phyloP scores from a whole-genome alignment of 2,329 filamentous ascomycete genomes.

The Penicillium sp. region DNA sequence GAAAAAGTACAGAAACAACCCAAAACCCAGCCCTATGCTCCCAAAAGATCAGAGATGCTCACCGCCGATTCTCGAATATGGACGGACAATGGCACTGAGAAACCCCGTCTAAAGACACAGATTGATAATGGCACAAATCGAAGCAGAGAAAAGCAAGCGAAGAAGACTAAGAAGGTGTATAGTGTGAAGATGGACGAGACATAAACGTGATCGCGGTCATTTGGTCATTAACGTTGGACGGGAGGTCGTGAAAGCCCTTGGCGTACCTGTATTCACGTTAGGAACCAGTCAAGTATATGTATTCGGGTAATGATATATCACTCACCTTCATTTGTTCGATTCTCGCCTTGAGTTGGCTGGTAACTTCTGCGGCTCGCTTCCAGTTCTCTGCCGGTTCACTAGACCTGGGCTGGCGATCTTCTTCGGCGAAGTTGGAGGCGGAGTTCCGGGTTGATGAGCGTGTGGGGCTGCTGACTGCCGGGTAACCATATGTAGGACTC shows the following conservation, averaged over 20 bases:
- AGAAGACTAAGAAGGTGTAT: slow-evolving; percentile 11
- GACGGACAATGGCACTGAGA: slow-evolving; percentile 10
- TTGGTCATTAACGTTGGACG: slow-evolving; percentile 36
- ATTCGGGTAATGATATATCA: background rate
- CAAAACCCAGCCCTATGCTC: slow-evolving; percentile 13
- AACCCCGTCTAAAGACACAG: slow-evolving; percentile 17
- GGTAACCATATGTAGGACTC: slow-evolving; percentile 44
- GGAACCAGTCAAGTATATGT: background rate
- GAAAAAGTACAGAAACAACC: slow-evolving; percentile 9
- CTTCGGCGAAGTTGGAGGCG: slow-evolving; percentile 36
- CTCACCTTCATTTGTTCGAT: slow-evolving; percentile 95
- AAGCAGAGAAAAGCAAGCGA: slow-evolving; percentile 13
- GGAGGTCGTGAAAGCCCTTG: slow-evolving; percentile 45
- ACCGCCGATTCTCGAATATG: slow-evolving; percentile 9
- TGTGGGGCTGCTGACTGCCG: slow-evolving; percentile 41
- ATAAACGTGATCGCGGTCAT: slow-evolving; percentile 27
- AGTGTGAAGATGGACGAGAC: slow-evolving; percentile 15
- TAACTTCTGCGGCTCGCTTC: slow-evolving; percentile 96
- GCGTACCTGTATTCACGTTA: slow-evolving; percentile 36
- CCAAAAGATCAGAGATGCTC: slow-evolving; percentile 20
- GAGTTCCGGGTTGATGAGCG: slow-evolving; percentile 37
- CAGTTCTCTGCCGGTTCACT: slow-evolving; percentile 78
- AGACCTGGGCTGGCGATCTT: slow-evolving; percentile 34
- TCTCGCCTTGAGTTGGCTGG: slow-evolving; percentile 91
- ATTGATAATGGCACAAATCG: slow-evolving; percentile 15